Conservation (phyloP, 2,329 filamentous ascomycete species). For the Macroventuria anomochaeta region DNA sequence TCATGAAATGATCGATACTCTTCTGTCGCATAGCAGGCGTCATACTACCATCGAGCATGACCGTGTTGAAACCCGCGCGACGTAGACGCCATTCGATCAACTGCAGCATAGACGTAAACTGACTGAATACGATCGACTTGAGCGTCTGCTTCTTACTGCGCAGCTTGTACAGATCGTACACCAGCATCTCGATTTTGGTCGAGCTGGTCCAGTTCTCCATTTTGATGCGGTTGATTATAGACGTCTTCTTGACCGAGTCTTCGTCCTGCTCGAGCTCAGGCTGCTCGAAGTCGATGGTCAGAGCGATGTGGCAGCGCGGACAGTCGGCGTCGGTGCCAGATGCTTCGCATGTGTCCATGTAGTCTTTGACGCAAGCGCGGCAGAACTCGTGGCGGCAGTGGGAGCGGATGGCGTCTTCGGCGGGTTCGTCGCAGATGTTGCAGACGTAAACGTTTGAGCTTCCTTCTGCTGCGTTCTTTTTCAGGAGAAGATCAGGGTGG, state of each 20-base stretch:
- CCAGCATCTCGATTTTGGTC: constrained; percentile 95
- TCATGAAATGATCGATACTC: constrained; percentile 97
- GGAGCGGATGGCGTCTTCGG: constrained; percentile 92
- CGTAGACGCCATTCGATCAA: constrained; percentile 96
- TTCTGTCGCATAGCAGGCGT: constrained; percentile 90
- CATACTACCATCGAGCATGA: constrained; percentile 98
- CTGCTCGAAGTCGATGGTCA: constrained; percentile 92
- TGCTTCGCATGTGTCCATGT: constrained; percentile 77
- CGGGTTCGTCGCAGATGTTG: constrained; percentile 94
- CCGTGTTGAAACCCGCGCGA: constrained; percentile 95
- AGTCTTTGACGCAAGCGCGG: constrained; percentile 78
- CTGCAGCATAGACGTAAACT: constrained; percentile 97
- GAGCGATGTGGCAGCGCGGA: constrained; percentile 86
- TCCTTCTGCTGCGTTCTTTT: constrained; percentile 77
- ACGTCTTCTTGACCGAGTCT: constrained; percentile 85
- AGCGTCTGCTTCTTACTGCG: constrained; percentile 91
- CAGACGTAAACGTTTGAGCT: constrained; percentile 92
- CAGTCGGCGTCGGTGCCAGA: constrained; percentile 70
- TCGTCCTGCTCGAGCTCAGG: constrained; percentile 94
- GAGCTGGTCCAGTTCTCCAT: constrained; percentile 99
- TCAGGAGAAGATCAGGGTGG: constrained; percentile 91
- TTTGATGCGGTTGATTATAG: constrained; percentile 97
- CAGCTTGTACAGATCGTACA: constrained; percentile 91
- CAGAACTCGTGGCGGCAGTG: constrained; percentile 94
- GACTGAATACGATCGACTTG: constrained; percentile 97